Evolutionary conservation across 108 stramenopile genomes (phyloP), one percentile per base, ranked within the genome.

Genomic region (Cyclotella kingstonii): DNA sequence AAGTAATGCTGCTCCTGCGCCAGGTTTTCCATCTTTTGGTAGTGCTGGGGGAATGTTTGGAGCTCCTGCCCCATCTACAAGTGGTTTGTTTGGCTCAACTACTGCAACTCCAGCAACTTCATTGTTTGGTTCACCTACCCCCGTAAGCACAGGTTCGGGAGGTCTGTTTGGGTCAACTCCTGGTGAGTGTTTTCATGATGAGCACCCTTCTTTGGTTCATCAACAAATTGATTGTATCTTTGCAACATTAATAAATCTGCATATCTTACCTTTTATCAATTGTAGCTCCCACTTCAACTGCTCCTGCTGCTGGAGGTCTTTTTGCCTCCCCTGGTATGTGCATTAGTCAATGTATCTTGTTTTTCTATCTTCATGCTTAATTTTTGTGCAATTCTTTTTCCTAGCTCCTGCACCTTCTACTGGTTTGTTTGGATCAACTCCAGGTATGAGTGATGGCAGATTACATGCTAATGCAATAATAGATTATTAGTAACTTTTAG

Each of bases 301-400:
- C 84, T 43, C 76, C 81, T 7, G 48, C 71, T 7, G 23, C 30
- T 27, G 62, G 67, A 39, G 64, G 82, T 42, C 64, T 76, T 2
- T 88, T 85, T 76, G 86, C 81, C 12, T 54, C 77, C 2, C 70
- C 81, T 11, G 67, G 57, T 68, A n/a, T n/a, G n/a, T n/a, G n/a
- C n/a, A n/a, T n/a, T n/a, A n/a, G n/a, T n/a, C n/a, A n/a, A n/a
- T n/a, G n/a, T n/a, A n/a, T n/a, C n/a, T n/a, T n/a, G 39, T 60
- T 63, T 63, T 41, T 25, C 63, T 41, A 18, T 39, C 12, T 57
- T 0, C 8, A 2, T 5, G 11, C 12, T 9, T 22, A 6, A 7
- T 10, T 9, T 35, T 22, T 53, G 30, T 31, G 2, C 10, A 42
- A 39, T 66, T 69, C 44, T 66, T 68, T 10, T 50, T 64, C 18